A percentile compares a stretch with the other conserved stretches of the same genome.
Evolutionary conservation across 306 rosid species (phyloP).

Genomic region (Prunus campanulata): DNA sequence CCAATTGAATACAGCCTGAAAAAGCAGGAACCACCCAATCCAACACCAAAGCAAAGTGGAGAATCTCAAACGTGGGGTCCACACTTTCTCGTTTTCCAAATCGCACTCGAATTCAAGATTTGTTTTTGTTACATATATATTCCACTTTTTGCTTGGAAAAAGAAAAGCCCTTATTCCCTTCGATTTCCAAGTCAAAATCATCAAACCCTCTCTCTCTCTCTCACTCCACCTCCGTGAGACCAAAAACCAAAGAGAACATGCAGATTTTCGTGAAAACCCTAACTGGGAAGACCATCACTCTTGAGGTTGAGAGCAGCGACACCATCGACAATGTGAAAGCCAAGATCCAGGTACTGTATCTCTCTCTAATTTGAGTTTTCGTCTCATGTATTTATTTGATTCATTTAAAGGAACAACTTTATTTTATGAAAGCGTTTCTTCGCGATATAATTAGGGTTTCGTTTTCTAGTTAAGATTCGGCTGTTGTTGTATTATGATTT

Average conservation of each 20-base stretch:
- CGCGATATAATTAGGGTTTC: neutral
- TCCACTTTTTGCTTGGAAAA: neutral
- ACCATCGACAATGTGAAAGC: conserved; percentile 20
- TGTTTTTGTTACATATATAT: neutral
- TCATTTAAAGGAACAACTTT: neutral
- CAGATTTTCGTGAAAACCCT: conserved; percentile 20
- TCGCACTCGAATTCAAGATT: neutral
- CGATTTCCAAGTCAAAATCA: neutral
- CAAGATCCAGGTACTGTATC: conserved; percentile 17
- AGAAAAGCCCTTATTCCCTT: neutral
- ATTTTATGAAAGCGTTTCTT: neutral
- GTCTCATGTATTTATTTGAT: neutral
- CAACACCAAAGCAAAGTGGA: neutral
- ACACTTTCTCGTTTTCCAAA: neutral
- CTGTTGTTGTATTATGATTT: neutral
- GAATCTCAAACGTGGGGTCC: neutral
- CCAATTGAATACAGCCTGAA: no score
- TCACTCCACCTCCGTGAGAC: neutral
- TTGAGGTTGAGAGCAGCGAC: conserved; percentile 22
- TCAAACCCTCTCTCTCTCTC: neutral
- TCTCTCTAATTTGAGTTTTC: neutral
- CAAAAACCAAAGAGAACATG: neutral
- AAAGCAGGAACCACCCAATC: neutral
- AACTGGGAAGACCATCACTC: conserved; percentile 19
- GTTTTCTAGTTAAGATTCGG: neutral